Conservation (phyloP, 768 basidiomycete genomes). For the Cyclocybe aegerita region DNA sequence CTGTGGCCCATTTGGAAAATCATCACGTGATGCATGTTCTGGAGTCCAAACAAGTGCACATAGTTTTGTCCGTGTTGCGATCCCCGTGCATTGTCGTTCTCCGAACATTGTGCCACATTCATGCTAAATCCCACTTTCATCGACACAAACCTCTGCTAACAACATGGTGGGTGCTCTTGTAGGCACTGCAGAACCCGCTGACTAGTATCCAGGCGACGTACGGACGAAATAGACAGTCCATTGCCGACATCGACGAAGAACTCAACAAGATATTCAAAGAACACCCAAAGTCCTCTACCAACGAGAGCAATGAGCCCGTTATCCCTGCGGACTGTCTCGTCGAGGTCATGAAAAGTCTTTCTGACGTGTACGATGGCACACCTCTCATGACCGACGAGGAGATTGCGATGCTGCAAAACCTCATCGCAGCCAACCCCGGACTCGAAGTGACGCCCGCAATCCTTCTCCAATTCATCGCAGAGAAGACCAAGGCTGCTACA, state of each 20-base stretch:
- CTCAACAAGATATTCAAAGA: constrained; percentile 66
- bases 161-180: constrained; percentile 22
- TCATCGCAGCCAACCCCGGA: constrained; percentile 59
- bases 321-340: constrained; percentile 73
- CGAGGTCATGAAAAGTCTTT: constrained; percentile 67
- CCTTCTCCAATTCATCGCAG: constrained; percentile 64
- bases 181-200: not conserved
- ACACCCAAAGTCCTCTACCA: constrained; percentile 59
- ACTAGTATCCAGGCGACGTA: constrained; percentile 24
- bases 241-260: constrained; percentile 68
- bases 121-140: constrained; percentile 20
- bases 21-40: constrained; percentile 14
- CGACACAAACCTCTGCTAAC: constrained; percentile 4
- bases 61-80: not conserved
- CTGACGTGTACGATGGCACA: constrained; percentile 54
- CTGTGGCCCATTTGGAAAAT: not conserved
- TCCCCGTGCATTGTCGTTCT: constrained; percentile 8
- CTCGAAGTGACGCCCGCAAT: constrained; percentile 70
- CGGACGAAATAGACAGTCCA: constrained; percentile 69
- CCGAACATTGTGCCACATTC: constrained; percentile 11
- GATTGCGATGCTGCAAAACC: constrained; percentile 52
- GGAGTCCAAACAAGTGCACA: not conserved
- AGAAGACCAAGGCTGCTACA: constrained; percentile 46
- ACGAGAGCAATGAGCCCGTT: constrained; percentile 58
- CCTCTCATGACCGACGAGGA: constrained; percentile 69